Base-by-base conservation (phyloP, 495 filamentous ascomycete species). In the Daldinia decipiens region DNA sequence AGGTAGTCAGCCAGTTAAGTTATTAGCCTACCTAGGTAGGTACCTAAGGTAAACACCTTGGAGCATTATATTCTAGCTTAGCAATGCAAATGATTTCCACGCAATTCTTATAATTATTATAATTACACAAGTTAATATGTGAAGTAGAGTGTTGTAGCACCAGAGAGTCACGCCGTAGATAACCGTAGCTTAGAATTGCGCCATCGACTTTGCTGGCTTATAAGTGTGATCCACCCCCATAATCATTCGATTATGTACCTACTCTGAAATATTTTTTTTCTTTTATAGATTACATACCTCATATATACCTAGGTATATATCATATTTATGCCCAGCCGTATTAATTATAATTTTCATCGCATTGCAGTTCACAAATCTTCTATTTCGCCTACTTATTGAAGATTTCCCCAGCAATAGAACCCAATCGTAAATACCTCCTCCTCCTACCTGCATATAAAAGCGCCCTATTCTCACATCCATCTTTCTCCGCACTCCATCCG, bases 121-220 rank as follows among this genome's bases (percentile, higher is more conserved):
- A 24, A 2, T 1, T 38, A 19, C 13, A 21, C 9, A 47, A 13
- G 43, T 21, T 47, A 6, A 47, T 47, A 43, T 24, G 6, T n/a
- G 8, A 47, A n/a, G 9, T 47, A 8, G 9, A 24, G 9, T 38
- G 13, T 64, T 60, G 52, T 47, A 52, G 68, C 62, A 19, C 59
- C 69, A 53, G 69, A 1, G 59, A 52, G 69, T 53, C 59, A 64
- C 69, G 50, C 62, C 50, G 50, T 27, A 29, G 24, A 31, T 53
- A 53, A 31, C 50, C 40, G 62, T 32, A 40, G 50, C 19, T 27
- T 27, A 26, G 31, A 54, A 68, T 72, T 65, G 56, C 70, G 60
- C 64, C 58, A 68, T 68, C 61, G 47, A n/a, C 53, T 39, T 31
- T n/a, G 5, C 26, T 29, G 26, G 6, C 27, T n/a, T 26, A 26